Base-by-base conservation (phyloP, 73 alveolate species). In the Vitrella brassicaformis region DNA sequence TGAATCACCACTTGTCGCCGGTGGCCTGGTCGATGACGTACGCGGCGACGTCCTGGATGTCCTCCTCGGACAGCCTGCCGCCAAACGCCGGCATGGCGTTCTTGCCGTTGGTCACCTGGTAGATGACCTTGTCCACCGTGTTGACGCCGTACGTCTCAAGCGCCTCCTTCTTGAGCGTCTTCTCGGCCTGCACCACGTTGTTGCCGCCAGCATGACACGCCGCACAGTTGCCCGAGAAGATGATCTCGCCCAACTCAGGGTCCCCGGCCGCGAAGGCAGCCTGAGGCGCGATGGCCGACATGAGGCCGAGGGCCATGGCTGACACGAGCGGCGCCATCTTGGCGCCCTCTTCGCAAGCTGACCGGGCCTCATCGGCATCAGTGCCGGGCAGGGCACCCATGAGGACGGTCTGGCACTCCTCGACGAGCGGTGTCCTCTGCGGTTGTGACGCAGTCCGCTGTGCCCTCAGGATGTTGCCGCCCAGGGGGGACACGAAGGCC, bases 121-220 rank as follows among this genome's bases (percentile, higher is more conserved):
- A 47, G 69, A 74, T 66, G 69, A 74, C 66, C 66, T 69, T 69
- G 56, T 68, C 69, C 47, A 74, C 73, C 27, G 67, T 68, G 73
- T 66, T 47, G 74, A 47, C 66, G 73, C 73, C 81, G 68, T 74
- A 66, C 30, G 65, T 28, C 31, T 47, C 81, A 45, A 77, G 45
- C 30, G 84, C 84, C 14, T 68, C 84, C 31, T 77, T 77, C 78
- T 77, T 77, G 46, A 77, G 72, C 73, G 68, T 77, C 67, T 77
- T 77, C 71, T 77, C 84, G 22, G 84, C 72, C 69, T 69, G 72
- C 73, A 77, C 84, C 28, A 75, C 78, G 31, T 77, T 77, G 78
- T 77, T 77, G 47, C 84, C 84, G 30, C 84, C 84, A 0, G 84
- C 84, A 29, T 77, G 84, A 31, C 84, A 77, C 22, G 84, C 84